A percentile compares a stretch with the other conserved stretches of the same genome.
These are phyloP conservation scores for Zygotorulaspora danielsina DNA, from an alignment of 805 yeast genomes.

Conservation along the genomic window DNA sequence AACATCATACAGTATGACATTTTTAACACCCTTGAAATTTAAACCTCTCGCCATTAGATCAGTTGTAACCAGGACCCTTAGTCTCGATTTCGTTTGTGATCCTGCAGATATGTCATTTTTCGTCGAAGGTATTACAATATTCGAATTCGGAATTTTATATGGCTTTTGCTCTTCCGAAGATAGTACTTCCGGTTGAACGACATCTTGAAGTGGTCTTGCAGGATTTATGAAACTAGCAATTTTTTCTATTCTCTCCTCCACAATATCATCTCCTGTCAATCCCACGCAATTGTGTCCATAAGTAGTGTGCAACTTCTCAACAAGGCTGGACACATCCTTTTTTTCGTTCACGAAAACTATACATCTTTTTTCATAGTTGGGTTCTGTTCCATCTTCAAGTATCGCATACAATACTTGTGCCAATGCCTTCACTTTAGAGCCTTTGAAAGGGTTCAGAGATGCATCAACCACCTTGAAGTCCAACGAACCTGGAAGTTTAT, in stretches of 20 bases:
- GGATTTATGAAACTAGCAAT: conserved; percentile 62
- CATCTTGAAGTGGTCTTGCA: conserved; percentile 43
- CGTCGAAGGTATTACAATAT: conserved; percentile 27
- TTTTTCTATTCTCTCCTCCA: conserved; percentile 54
- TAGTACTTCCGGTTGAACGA: conserved; percentile 7
- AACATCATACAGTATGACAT: conserved; percentile 77
- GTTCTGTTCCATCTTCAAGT: conserved; percentile 76
- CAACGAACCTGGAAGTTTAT: conserved; percentile 73
- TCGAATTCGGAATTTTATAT: conserved; percentile 35
- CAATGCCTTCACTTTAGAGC: conserved; percentile 76
- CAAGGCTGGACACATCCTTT: conserved; percentile 56
- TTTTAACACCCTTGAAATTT: conserved; percentile 76
- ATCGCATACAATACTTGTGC: conserved; percentile 88
- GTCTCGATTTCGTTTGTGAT: conserved; percentile 11
- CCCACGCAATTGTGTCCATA: conserved; percentile 59
- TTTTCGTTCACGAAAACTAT: conserved; percentile 81
- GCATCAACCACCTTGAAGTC: conserved; percentile 75
- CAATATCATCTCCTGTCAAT: conserved; percentile 60
- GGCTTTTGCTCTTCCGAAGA: conserved; percentile 2
- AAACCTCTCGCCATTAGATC: conserved; percentile 88
- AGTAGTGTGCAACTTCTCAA: conserved; percentile 45
- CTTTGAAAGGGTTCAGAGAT: conserved; percentile 70
- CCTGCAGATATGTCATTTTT: background rate
- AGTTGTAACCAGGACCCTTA: conserved; percentile 78
- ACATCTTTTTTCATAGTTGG: conserved; percentile 69